Evolutionary conservation across 108 stramenopile genomes (phyloP), one percentile per base, ranked within the genome.

Genomic region (Fistulifera pelliculosa): DNA sequence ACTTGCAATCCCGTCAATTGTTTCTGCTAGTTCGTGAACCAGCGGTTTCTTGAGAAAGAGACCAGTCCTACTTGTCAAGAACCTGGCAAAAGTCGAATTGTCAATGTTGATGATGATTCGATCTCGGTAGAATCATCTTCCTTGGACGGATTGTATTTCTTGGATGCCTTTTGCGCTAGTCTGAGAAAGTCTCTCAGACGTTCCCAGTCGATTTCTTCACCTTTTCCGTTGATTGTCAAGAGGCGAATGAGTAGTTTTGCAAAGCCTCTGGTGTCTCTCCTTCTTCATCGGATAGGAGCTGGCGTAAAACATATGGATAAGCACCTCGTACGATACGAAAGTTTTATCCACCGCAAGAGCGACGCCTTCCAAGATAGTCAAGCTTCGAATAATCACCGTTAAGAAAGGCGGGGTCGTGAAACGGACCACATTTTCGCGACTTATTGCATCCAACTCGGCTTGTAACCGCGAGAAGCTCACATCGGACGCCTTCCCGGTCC

Each of bases 341-440:
- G 28, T 91, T 1, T 84, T 84, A 54, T 95, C 90, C 0, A 95
- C 94, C 38, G 62, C 70, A 7, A 90, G 65, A 1, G 94, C 94
- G 54, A 95, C 76, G 10, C 94, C 94, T 61, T 95, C 94, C 21
- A 95, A 59, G 24, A 95, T 93, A 18, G 91, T 93, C 26, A 95
- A 65, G 39, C 83, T 87, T 48, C 94, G 84, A 56, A 95, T 85
- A 41, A 95, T 93, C 21, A 90, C 69, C 1, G 90, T 91, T 49
- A 91, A 93, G 64, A 86, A 95, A 5, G 90, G 89, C 13, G 94
- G 94, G 10, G 88, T 86, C 25, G 81, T 74, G 64, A 95, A 92
- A 10, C 64, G 52, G 43, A 93, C 66, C 18, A 82, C 57, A 58
- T 87, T 82, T 57, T 88, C 92, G 22, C 84, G 69, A 41, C 71